Conservation (phyloP, 192 early-diverging fungal genomes). For the Phycomyces blakesleeanus region DNA sequence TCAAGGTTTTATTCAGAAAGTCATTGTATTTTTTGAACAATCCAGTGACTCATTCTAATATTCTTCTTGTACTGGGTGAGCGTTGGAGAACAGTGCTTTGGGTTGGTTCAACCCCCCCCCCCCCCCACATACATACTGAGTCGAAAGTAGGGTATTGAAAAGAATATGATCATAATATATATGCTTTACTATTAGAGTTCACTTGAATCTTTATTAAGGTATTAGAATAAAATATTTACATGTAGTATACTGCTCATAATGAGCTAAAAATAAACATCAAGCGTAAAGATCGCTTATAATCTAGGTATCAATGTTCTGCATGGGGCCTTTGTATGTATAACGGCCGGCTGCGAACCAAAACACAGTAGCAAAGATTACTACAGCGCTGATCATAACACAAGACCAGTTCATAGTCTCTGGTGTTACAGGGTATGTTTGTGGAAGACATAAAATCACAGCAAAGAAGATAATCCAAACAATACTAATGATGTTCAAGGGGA, state of each 20-base stretch:
- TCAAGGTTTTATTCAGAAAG: no score
- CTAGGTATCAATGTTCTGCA: conserved; percentile 11
- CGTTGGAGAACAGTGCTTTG: no score
- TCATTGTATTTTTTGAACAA: no score
- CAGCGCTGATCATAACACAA: conserved; percentile 34
- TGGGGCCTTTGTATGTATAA: conserved; percentile 41
- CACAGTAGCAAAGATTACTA: conserved; percentile 31
- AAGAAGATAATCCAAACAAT: conserved; percentile 43
- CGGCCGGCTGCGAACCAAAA: conserved; percentile 42
- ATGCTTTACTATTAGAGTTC: no score
- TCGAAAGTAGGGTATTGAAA: no score
- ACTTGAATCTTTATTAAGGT: no score
- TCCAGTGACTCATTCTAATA: no score
- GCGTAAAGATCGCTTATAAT: not conserved
- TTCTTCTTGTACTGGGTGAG: no score
- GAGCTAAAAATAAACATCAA: not conserved
- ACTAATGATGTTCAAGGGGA: conserved; percentile 33
- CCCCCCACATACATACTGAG: no score
- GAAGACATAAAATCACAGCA: conserved; percentile 39
- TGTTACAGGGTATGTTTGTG: conserved; percentile 28
- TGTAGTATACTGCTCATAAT: not conserved
- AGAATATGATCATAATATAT: no score
- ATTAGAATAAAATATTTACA: conserved; percentile 1
- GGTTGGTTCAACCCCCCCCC: no score
- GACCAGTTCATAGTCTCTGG: conserved; percentile 43